Percentiles rank a stretch among this genome's conserved stretches.
Evolutionary conservation across 1,284 basidiomycete genomes (phyloP).

Genomic region (Agaricales sp.): DNA sequence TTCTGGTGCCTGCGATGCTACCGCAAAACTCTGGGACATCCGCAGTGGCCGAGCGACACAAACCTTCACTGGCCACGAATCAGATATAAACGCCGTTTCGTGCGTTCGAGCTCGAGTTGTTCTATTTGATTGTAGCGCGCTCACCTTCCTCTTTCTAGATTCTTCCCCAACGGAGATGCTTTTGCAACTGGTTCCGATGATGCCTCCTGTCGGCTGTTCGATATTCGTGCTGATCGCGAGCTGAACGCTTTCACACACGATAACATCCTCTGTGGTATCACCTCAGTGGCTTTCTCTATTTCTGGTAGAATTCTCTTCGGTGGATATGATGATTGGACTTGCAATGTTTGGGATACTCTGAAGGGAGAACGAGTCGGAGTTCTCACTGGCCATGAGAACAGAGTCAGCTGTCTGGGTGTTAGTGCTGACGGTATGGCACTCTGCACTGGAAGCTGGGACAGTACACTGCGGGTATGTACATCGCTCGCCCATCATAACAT

Average conservation of each 20-base stretch:
- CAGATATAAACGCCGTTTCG: slow-evolving; percentile 98
- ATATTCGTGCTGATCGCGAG: slow-evolving; percentile 95
- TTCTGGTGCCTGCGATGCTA: slow-evolving; percentile 96
- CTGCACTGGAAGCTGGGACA: slow-evolving; percentile 98
- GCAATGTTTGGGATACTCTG: slow-evolving; percentile 98
- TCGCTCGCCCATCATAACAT: slow-evolving; percentile 8
- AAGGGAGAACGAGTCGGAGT: slow-evolving; percentile 97
- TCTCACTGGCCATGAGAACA: slow-evolving; percentile 94
- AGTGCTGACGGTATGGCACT: slow-evolving; percentile 95
- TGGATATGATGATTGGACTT: slow-evolving; percentile 99
- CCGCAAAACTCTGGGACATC: slow-evolving; percentile 98
- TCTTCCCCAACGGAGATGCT: slow-evolving; percentile 98
- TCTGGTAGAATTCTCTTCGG: slow-evolving; percentile 96
- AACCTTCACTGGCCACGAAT: slow-evolving; percentile 97
- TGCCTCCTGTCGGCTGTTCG: slow-evolving; percentile 95
- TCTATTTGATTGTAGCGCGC: slow-evolving; percentile 11
- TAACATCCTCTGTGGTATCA: slow-evolving; percentile 97
- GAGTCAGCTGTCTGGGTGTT: slow-evolving; percentile 94
- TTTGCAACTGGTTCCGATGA: slow-evolving; percentile 99
- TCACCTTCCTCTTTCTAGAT: slow-evolving; percentile 39
- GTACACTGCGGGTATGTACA: slow-evolving; percentile 78
- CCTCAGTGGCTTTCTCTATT: slow-evolving; percentile 95
- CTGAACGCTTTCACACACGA: slow-evolving; percentile 96
- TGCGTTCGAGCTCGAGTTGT: slow-evolving; percentile 49
- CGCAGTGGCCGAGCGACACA: slow-evolving; percentile 94